Conservation (phyloP, 306 rosid species). For the Vachellia pachyceras region DNA sequence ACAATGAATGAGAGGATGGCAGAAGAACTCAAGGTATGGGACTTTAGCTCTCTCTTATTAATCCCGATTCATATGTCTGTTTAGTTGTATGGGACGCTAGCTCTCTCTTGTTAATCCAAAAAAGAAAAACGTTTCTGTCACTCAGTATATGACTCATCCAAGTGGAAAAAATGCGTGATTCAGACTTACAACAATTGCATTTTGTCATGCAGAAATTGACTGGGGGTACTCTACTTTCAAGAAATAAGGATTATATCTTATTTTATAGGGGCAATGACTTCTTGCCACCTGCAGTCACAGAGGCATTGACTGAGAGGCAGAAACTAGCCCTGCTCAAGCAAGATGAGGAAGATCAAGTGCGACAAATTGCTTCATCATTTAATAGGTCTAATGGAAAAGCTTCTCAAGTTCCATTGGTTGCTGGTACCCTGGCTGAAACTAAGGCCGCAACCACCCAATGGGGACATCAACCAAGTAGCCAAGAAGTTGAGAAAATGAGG, state of each 20-base stretch:
- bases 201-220: conserved; percentile 75
- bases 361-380: conserved; percentile 56
- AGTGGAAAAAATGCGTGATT: conserved; percentile 27
- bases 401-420: conserved; percentile 59
- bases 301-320: conserved; percentile 68
- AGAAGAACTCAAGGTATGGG: conserved; percentile 84
- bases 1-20: conserved; percentile 92
- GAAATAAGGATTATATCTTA: conserved; percentile 92
- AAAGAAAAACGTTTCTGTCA: neutral
- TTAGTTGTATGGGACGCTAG: neutral
- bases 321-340: conserved; percentile 64
- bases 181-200: conserved; percentile 40
- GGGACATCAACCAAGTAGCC: conserved; percentile 65
- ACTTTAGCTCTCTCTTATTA: too few species aligned
- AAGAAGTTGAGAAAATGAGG: conserved; percentile 69
- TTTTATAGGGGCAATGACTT: conserved; percentile 89
- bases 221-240: conserved; percentile 86
- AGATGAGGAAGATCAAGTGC: conserved; percentile 79
- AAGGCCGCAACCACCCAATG: conserved; percentile 83
- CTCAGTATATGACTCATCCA: conserved; percentile 21
- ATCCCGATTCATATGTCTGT: neutral
- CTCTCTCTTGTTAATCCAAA: neutral
- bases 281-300: conserved; percentile 74
- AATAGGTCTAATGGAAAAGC: conserved; percentile 48
- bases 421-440: conserved; percentile 95